Conservation (phyloP, 331 rosid species). For the Acacia concinna region DNA sequence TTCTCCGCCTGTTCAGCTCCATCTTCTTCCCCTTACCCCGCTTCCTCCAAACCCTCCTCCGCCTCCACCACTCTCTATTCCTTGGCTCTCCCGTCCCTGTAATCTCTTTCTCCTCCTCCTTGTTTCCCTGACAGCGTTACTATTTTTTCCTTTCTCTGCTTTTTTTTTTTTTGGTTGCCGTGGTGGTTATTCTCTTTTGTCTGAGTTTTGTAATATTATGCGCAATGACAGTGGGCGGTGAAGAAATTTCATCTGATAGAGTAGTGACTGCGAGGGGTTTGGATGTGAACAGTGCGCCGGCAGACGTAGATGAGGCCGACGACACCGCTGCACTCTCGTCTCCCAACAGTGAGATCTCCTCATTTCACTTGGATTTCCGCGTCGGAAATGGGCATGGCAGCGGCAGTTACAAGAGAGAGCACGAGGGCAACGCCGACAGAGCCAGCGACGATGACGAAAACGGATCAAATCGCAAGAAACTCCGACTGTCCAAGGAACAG, state of each 20-base stretch:
- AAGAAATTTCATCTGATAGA: constrained; percentile 24
- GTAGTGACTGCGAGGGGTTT: constrained; percentile 34
- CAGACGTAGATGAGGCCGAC: constrained; percentile 41
- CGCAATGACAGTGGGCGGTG: constrained; percentile 36
- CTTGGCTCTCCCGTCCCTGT: constrained; percentile 79
- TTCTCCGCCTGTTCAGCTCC: constrained; percentile 80
- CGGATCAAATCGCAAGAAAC: constrained; percentile 80
- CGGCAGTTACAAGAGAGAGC: constrained; percentile 43
- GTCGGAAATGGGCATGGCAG: constrained; percentile 25
- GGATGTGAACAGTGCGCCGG: constrained; percentile 57
- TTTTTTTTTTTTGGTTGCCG: not conserved
- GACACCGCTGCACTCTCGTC: constrained; percentile 71
- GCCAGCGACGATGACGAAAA: constrained; percentile 84
- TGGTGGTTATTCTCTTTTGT: not conserved
- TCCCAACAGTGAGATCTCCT: constrained; percentile 70
- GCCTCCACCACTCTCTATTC: constrained; percentile 51
- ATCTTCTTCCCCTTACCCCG: constrained; percentile 75
- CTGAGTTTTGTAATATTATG: not conserved
- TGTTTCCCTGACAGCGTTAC: not conserved
- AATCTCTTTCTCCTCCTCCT: not conserved
- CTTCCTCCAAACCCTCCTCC: constrained; percentile 50
- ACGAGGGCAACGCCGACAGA: constrained; percentile 55
- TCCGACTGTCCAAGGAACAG: constrained; percentile 82
- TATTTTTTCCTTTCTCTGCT: not conserved
- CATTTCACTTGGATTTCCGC: constrained; percentile 72